Conservation (phyloP, 2,329 filamentous ascomycete genomes). For the Chalaropsis thielavioides region DNA sequence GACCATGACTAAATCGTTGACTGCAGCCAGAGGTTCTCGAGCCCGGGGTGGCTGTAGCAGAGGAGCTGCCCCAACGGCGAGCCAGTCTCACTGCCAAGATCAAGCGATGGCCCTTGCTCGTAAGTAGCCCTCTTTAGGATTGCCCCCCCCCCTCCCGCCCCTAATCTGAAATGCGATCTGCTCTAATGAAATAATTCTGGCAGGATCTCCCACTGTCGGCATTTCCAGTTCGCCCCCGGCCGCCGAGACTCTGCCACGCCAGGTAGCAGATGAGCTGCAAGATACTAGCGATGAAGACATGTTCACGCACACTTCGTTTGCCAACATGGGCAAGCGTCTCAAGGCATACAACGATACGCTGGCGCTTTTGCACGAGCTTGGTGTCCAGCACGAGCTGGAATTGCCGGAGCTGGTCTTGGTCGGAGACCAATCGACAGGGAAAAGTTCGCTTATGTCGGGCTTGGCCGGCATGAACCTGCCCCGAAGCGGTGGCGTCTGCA, state of each 20-base stretch:
- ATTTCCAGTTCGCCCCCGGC: background rate
- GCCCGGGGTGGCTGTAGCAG: background rate
- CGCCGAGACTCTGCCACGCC: slow-evolving; percentile 5
- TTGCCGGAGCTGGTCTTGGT: slow-evolving; percentile 71
- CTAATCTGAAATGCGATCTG: background rate
- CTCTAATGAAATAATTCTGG: background rate
- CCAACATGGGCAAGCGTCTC: slow-evolving; percentile 45
- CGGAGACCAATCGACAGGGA: slow-evolving; percentile 74
- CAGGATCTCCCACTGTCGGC: background rate
- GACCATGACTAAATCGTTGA: background rate
- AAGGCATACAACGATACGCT: slow-evolving; percentile 53
- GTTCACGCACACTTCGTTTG: slow-evolving; percentile 32
- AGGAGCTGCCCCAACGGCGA: background rate
- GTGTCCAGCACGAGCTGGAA: slow-evolving; percentile 54
- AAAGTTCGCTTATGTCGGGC: slow-evolving; percentile 54
- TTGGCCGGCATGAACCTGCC: slow-evolving; percentile 59
- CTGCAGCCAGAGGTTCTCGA: background rate
- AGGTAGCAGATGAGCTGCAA: background rate
- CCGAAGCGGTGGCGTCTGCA: slow-evolving; percentile 58
- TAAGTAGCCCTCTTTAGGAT: too few relatives aligned
- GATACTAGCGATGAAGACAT: slow-evolving; percentile 23
- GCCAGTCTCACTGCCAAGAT: background rate
- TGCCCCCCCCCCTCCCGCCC: too few relatives aligned
- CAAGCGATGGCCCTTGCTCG: background rate
- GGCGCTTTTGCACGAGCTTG: slow-evolving; percentile 54